Base-by-base conservation (phyloP, 176 grass and related monocot genomes). In the Paspalum notatum region DNA sequence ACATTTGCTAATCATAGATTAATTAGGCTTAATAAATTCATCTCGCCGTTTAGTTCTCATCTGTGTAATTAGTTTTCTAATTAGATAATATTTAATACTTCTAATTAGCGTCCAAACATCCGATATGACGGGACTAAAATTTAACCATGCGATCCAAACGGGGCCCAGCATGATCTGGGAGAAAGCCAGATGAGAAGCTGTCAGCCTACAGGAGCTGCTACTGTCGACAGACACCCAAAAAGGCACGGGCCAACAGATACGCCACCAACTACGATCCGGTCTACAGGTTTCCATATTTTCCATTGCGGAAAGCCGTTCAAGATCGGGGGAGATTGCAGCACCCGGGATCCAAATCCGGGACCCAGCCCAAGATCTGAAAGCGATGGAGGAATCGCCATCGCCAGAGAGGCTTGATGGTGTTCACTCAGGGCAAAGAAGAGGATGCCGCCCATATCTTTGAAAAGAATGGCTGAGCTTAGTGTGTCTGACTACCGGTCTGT, bases 341-440 rank as follows among this genome's bases (percentile, higher is more conserved):
- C 85, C 71, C 4, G 57, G 7, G 65, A 85, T 77, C 77, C 16
- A 20, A 12, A 32, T 51, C 7, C 2, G 63, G 92, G 89, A 32
- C 68, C 82, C 85, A 74, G 8, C 32, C 41, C 6, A 79, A 84
- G 87, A 96, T 86, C 63, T 82, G 85, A 90, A 84, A 84, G 60
- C 60, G 85, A 86, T 18, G 22, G 80, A 68, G 79, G 84, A 86
- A 83, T 88, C 69, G 18, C 59, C 48, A 83, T 88, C 69, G 18
- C 59, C 48, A 17, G 50, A 78, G 84, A 65, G 43, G 83, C 44
- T 32, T 32, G 69, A 21, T 21, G 70, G 63, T 42, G 38, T 46
- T 62, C 49, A 56, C 12, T 25, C 66, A 5, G 18, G n/a, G 65
- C 43, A 40, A 21, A 8, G 75, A 49, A 62, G n/a, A 78, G 65